Evolutionary conservation across 352 stramenopile species (phyloP), one percentile per base, ranked within the genome.

Genomic region (Globisporangium alternatum): DNA sequence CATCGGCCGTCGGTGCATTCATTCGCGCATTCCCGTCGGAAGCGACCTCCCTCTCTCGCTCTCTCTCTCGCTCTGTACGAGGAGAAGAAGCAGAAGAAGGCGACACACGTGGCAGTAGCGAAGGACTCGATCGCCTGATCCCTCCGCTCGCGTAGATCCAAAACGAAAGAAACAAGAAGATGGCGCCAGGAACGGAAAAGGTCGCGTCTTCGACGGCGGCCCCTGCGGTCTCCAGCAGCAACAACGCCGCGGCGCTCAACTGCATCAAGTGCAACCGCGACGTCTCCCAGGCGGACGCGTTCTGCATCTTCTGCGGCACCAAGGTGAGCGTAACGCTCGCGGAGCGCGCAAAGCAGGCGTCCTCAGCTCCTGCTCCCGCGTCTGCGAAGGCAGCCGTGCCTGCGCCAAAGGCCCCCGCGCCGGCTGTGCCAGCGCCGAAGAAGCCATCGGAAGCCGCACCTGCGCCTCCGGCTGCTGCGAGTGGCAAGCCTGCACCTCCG

Each of bases 301-400:
- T 95, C 72, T 95, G 86, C 70, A 95, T 95, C 72, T 95, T 89
- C 73, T 95, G 86, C 62, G 86, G 86, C 65, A 95, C 84, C 59
- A 93, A 93, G 57, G 84, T 93, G 64, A 86, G 77, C 57, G 67
- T 86, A 55, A 84, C 81, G 67, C 59, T 89, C 30, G 76, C 77
- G 6, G 77, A 88, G 69, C 77, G 81, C 43, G 81, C 85, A 62
- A 69, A 74, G 44, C 43, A 66, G 13, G 54, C 72, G 21, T 45
- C 69, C 4, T 22, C 67, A 3, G 54, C 72, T 10, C 52, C 69
- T 10, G 28, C 67, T 9, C 49, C 69, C 1, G 31, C 65, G 0
- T 37, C 65, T 15, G 31, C 31, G 21, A 70, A 22, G 17, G 64
- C 74, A 3, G 65, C 68, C 33, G 59, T 43, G 0, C 35, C 64